Conservation (phyloP, 441 rosid species). For the Populus tomentosa region DNA sequence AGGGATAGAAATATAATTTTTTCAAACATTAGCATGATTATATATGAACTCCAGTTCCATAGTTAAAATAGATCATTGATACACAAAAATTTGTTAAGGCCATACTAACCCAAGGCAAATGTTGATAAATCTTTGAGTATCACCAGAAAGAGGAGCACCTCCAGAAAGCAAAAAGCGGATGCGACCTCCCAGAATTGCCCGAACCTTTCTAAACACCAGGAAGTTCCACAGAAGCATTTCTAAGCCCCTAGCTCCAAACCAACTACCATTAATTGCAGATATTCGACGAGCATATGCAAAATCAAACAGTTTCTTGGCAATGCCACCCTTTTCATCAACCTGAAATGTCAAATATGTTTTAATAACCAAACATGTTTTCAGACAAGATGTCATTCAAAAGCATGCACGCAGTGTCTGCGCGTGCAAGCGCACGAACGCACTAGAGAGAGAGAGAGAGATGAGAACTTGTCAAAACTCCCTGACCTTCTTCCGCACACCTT, state of each 20-base stretch:
- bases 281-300: slow-evolving; percentile 86
- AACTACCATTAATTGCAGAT: slow-evolving; percentile 85
- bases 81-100: slow-evolving; percentile 16
- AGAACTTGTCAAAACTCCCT: slow-evolving; percentile 3
- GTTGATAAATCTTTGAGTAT: slow-evolving; percentile 99
- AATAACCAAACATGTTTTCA: neutral
- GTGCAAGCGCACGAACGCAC: too few species aligned
- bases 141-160: slow-evolving; percentile 96
- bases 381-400: neutral
- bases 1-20: neutral
- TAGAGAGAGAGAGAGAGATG: neutral
- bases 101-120: slow-evolving; percentile 85
- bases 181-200: slow-evolving; percentile 82
- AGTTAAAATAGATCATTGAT: neutral
- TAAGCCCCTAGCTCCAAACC: slow-evolving; percentile 98
- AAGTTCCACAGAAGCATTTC: slow-evolving; percentile 80
- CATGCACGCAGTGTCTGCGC: neutral
- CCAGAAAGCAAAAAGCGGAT: slow-evolving; percentile 94
- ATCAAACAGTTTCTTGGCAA: slow-evolving; percentile 74
- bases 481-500: slow-evolving; percentile 94
- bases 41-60: neutral
- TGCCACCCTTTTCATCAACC: slow-evolving; percentile 88
- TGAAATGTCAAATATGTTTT: slow-evolving; percentile 16
- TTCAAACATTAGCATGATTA: neutral
- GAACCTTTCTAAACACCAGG: slow-evolving; percentile 80